These are phyloP conservation scores for Verticillium klebahnii DNA, from an alignment of 2,329 filamentous ascomycete genomes.

Conservation along the genomic window DNA sequence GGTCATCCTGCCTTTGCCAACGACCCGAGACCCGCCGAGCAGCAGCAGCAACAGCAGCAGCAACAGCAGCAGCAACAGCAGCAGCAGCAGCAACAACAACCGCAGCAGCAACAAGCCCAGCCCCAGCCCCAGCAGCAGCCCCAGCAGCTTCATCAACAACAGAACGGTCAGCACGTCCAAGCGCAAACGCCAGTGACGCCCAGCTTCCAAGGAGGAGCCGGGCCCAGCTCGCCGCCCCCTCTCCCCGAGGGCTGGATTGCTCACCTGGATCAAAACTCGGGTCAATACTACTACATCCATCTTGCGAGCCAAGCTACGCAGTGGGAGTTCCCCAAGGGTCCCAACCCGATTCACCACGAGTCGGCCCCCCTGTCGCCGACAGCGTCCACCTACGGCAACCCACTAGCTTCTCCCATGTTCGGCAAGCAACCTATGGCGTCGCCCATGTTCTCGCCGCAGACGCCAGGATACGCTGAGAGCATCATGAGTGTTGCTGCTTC, in stretches of 20 bases:
- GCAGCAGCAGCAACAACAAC: not conserved
- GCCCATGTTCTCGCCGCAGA: slow-evolving; percentile 77
- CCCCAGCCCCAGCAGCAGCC: not conserved
- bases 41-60: slow-evolving; percentile 38
- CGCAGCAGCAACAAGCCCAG: not conserved
- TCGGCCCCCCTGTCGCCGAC: slow-evolving; percentile 78
- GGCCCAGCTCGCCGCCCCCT: slow-evolving; percentile 81
- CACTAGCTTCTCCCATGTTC: slow-evolving; percentile 64
- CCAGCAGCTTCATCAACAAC: not conserved
- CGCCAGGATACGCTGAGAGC: slow-evolving; percentile 78
- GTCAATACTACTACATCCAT: slow-evolving; percentile 99
- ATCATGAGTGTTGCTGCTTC: slow-evolving; percentile 76
- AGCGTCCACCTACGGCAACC: slow-evolving; percentile 71
- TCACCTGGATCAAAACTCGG: slow-evolving; percentile 89
- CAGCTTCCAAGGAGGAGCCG: slow-evolving; percentile 32
- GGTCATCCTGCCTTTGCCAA: slow-evolving; percentile 90
- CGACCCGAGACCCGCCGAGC: slow-evolving; percentile 55
- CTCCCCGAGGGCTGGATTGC: slow-evolving; percentile 98
- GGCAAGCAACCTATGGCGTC: slow-evolving; percentile 68
- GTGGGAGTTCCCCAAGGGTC: slow-evolving; percentile 98
- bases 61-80: slow-evolving; percentile 16
- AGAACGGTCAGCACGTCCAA: not conserved
- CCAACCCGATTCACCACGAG: slow-evolving; percentile 82
- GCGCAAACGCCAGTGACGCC: slow-evolving; percentile 32
- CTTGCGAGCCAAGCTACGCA: slow-evolving; percentile 92